phyloP scores from a whole-genome alignment of 2,329 filamentous ascomycete genomes.

The Colletotrichum kahawae region DNA sequence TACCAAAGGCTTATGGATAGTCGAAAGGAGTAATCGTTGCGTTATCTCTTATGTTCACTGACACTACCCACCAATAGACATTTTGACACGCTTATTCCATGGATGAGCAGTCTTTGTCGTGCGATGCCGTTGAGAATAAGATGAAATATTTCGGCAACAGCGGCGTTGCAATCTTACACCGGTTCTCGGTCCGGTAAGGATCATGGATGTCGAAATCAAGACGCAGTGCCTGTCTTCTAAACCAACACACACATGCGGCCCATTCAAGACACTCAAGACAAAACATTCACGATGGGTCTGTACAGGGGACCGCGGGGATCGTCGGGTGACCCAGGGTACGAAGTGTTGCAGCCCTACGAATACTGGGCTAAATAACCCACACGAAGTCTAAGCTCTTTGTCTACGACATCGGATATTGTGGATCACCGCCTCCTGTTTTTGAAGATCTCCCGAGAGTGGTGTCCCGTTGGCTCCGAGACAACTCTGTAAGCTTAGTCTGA shows the following conservation, averaged over 20 bases:
- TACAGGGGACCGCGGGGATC: background rate
- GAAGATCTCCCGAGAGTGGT: background rate
- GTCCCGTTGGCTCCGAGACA: background rate
- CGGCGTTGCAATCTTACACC: background rate
- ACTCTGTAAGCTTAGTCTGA: background rate
- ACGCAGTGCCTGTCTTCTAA: background rate
- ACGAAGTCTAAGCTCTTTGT: background rate
- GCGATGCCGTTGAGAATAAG: background rate
- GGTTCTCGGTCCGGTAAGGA: background rate
- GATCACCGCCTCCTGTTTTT: background rate
- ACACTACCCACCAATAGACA: no score
- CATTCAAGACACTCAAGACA: background rate
- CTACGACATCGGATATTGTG: background rate
- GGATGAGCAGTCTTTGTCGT: background rate
- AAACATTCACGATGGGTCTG: background rate
- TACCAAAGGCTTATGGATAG: background rate
- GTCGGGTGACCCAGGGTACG: background rate
- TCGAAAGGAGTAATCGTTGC: background rate
- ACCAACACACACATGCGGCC: background rate
- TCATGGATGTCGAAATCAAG: background rate
- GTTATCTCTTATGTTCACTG: background rate
- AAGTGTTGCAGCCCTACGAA: background rate
- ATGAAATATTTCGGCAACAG: background rate
- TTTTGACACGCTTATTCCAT: no score
- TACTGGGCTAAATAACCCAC: background rate